A percentile compares a stretch with the other conserved stretches of the same genome.
These are phyloP conservation scores for Plasmodium relictum DNA, from an alignment of 169 alveolate species.

Conservation along the genomic window DNA sequence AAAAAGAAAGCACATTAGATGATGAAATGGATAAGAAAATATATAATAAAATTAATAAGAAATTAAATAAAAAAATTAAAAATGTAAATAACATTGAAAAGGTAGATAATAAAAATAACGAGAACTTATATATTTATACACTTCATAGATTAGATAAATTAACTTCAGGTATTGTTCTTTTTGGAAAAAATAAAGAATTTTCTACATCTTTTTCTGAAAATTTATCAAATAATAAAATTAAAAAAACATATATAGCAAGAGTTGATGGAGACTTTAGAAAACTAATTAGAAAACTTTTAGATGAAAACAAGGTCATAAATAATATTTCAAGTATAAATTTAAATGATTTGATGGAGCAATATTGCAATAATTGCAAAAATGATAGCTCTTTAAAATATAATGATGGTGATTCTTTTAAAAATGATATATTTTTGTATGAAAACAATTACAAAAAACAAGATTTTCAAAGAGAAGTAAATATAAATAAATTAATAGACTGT, in stretches of 20 bases:
- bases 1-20: neutral
- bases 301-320: conserved; percentile 4
- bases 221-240: conserved; percentile 72
- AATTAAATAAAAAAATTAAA: neutral
- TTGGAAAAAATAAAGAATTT: conserved; percentile 81
- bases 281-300: conserved; percentile 23
- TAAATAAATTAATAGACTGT: neutral
- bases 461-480: neutral
- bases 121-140: conserved; percentile 76
- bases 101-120: neutral
- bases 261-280: conserved; percentile 84
- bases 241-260: conserved; percentile 83
- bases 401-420: conserved; percentile 35
- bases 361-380: conserved; percentile 4
- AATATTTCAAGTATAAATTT: neutral
- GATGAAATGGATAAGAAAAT: neutral
- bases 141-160: conserved; percentile 85
- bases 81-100: neutral
- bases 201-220: conserved; percentile 81
- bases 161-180: conserved; percentile 84
- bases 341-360: conserved; percentile 16
- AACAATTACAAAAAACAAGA: conserved; percentile 20
- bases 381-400: neutral
- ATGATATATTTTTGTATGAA: conserved; percentile 43
- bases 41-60: neutral